Evolutionary conservation across 768 basidiomycete genomes (phyloP).

Genomic region (Leccinum barrowsii): DNA sequence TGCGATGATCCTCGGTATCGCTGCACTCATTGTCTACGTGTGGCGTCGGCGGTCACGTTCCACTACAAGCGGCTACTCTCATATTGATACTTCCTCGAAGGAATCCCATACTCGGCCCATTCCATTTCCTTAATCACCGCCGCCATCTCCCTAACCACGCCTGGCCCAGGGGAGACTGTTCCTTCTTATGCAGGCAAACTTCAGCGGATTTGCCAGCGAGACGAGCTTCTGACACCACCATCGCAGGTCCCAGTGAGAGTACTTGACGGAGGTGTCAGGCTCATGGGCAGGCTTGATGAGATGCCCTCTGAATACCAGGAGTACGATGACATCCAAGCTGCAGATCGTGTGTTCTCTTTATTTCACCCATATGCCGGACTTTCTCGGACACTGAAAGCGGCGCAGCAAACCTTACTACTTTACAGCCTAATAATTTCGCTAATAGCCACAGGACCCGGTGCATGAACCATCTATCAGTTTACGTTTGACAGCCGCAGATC

Average conservation of each 20-base stretch:
- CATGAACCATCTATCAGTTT: background rate
- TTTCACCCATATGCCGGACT: background rate
- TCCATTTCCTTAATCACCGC: background rate
- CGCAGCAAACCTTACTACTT: background rate
- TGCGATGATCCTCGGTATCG: background rate
- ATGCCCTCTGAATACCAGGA: constrained; percentile 5
- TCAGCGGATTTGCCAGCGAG: background rate
- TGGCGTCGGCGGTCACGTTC: background rate
- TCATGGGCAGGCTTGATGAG: background rate
- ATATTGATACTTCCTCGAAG: no score
- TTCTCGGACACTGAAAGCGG: background rate
- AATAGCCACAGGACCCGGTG: background rate
- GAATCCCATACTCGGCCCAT: background rate
- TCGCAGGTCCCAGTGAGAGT: background rate
- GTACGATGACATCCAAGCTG: background rate
- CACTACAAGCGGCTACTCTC: background rate
- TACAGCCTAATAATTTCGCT: background rate
- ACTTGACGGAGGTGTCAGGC: constrained; percentile 2
- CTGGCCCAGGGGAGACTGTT: background rate
- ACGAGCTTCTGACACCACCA: background rate
- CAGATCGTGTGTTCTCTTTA: background rate
- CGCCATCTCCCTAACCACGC: no score
- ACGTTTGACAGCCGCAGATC: background rate
- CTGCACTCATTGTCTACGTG: background rate
- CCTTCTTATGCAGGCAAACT: background rate